Evolutionary conservation across 2,329 filamentous ascomycete genomes (phyloP), one percentile per base, ranked within the genome.

Genomic region (Diaporthe destruens): DNA sequence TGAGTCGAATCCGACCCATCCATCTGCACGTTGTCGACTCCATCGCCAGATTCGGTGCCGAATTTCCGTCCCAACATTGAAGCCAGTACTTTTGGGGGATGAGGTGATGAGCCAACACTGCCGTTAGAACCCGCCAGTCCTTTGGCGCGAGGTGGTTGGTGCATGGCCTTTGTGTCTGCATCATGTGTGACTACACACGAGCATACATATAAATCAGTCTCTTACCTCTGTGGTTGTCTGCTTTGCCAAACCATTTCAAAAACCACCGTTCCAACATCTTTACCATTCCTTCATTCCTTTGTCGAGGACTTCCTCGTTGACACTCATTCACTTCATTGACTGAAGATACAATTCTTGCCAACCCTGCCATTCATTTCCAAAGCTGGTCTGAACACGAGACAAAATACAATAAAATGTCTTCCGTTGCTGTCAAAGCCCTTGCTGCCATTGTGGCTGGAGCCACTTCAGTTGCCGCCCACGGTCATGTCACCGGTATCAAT

Each of bases 401-500:
- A 23, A 23, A 8, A 53, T 36, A 6, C 9, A 34, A 16, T 44
- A 65, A 69, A 4, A 75, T 75, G 74, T 47, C 71, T 67, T 71
- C 57, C 34, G 9, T 69, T 39, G 29, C 59, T 23, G 3, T 59
- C 55, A 75, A 74, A 29, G 20, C 29, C 16, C 36, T 68, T 4
- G 55, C 7, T 23, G 68, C 72, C 20, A 55, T 72, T 29, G 74
- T 78, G 47, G 57, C 71, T 20, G 75, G 74, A 44, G 79, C 78
- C 36, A 72, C 75, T 25, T 61, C 71, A 29, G 76, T 77, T n/a
- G 70, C 75, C 14, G 76, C 75, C 55, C 80, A 82, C 75, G 80
- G 80, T 32, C 79, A 80, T 44, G 78, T 81, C 34, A 73, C 70
- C 12, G 76, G 78, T 32, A 79, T 79, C 65, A 77, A 79, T 34